These are phyloP conservation scores for Ophiocordyceps camponoti-floridani DNA, from an alignment of 2,329 filamentous ascomycete species.

Conservation along the genomic window DNA sequence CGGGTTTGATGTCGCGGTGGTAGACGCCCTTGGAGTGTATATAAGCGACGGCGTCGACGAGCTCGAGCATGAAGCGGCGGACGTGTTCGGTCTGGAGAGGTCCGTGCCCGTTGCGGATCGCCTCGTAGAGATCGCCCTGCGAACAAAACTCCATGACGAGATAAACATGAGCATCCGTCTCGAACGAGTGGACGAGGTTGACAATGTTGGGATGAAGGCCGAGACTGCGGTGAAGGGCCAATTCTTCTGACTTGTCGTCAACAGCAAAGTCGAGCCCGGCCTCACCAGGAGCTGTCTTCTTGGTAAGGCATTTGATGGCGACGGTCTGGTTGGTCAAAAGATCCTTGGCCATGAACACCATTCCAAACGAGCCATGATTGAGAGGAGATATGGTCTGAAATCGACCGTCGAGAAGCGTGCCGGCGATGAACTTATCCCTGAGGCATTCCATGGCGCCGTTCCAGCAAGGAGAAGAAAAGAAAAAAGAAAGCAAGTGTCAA, in stretches of 20 bases:
- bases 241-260: conserved; percentile 70
- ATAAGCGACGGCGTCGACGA: conserved; percentile 76
- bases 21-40: conserved; percentile 85
- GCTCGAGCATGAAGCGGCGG: conserved; percentile 88
- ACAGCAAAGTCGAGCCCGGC: conserved; percentile 47
- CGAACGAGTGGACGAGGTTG: conserved; percentile 78
- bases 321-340: conserved; percentile 59
- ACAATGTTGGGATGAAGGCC: conserved; percentile 79
- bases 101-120: conserved; percentile 74
- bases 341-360: conserved; percentile 91
- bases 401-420: conserved; percentile 69
- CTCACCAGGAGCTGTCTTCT: conserved; percentile 47
- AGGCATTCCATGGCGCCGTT: conserved; percentile 56
- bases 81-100: conserved; percentile 93
- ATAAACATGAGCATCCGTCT: conserved; percentile 79
- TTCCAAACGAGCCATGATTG: conserved; percentile 96
- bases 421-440: conserved; percentile 62
- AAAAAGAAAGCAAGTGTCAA: not conserved
- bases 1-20: conserved; percentile 96
- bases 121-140: conserved; percentile 92
- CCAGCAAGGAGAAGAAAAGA: conserved; percentile 2
- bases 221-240: conserved; percentile 62
- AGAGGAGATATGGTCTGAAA: conserved; percentile 85
- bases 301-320: conserved; percentile 92
- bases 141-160: conserved; percentile 90